Base-by-base conservation (phyloP, 2,329 filamentous ascomycete genomes). In the Colletotrichum sp. region DNA sequence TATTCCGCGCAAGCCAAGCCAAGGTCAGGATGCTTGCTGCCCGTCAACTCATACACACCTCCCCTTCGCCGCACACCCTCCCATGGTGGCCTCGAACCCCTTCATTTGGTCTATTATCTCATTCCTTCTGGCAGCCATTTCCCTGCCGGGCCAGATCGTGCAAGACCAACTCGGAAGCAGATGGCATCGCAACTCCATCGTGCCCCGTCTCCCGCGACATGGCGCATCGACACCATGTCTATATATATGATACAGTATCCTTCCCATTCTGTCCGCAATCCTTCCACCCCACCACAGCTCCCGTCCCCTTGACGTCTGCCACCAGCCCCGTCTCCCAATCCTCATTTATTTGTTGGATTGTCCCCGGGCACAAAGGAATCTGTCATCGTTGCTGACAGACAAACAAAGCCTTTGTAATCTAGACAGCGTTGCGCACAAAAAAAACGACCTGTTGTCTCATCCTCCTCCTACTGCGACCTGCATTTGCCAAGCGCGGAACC, bases 211-310 rank as follows among this genome's bases (percentile, higher is more conserved):
- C 60, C 66, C 71, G 63, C 66, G 36, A 66, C 71, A 62, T 60
- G 65, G 49, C 71, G 57, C 75, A 71, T 73, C 70, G 30, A 68
- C 30, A 63, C 63, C 62, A 44, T 66, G 66, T 75, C 71, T 77
- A 75, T 75, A 77, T 76, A 76, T 75, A 77, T 71, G 67, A 66
- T 75, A 68, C 75, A 36, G 28, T 55, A 57, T 63, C 71, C 74
- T 55, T 69, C 74, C 66, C 71, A 63, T 44, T 67, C 71, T 66
- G 64, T 28, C 36, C 34, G 24, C 28, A 75, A 71, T 77, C 66
- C 75, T 71, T 44, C 75, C 59, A 75, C 67, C 34, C 75, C 72
- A 52, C 71, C 39, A 28, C 39, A 32, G 66, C 60, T 59, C 30
- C 66, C 36, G 44, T 30, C 24, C 28, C 28, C 39, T 49, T 49